Conservation (phyloP, 2,329 filamentous ascomycete genomes). For the Cyanodermella asteris region DNA sequence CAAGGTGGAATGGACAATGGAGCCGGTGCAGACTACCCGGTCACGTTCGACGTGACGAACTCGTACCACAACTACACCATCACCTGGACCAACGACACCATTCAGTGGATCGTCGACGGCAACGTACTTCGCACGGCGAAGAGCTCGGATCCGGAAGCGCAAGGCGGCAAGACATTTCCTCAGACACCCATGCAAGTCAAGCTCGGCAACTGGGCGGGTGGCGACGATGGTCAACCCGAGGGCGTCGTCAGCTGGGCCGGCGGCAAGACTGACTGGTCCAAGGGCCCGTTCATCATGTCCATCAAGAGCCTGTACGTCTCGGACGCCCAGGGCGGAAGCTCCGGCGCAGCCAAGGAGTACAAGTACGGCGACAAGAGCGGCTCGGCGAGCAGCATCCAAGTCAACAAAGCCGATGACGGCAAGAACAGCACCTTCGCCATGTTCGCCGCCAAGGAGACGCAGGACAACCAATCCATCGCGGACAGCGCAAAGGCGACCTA, state of each 20-base stretch:
- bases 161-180: conserved; percentile 66
- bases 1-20: conserved; percentile 64
- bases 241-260: conserved; percentile 6
- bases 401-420: conserved; percentile 4
- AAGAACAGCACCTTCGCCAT: conserved; percentile 2
- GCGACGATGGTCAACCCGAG: too few species aligned
- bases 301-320: too few species aligned
- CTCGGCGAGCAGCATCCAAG: too few species aligned
- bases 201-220: conserved; percentile 76
- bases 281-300: too few species aligned
- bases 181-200: conserved; percentile 90
- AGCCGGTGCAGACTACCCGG: conserved; percentile 66
- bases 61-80: conserved; percentile 69
- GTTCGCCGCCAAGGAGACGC: conserved; percentile 3
- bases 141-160: conserved; percentile 46
- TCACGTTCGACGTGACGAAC: conserved; percentile 43
- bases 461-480: conserved; percentile 7
- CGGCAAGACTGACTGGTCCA: conserved; percentile 15
- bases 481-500: conserved; percentile 16
- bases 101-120: conserved; percentile 69
- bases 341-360: too few species aligned
- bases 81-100: conserved; percentile 69
- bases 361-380: too few species aligned
- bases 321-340: too few species aligned
- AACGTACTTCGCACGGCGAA: conserved; percentile 56